Base-by-base conservation (phyloP, 768 basidiomycete genomes). In the Punctularia strigosozonata region DNA sequence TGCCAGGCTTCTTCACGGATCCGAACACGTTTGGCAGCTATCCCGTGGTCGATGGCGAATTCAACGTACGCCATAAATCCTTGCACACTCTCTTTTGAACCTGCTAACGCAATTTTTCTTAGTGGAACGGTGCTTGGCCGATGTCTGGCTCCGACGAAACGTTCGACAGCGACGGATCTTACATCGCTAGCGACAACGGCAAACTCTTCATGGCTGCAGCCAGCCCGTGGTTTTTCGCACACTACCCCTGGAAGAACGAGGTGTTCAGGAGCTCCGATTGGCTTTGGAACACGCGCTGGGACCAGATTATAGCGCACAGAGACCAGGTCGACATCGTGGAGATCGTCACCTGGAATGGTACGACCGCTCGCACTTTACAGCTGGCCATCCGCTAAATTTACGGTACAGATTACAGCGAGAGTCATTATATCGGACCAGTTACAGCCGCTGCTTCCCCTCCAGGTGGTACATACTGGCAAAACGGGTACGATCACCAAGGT, bases 261-360 rank as follows among this genome's bases (percentile, higher is more conserved):
- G n/a, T n/a, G n/a, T n/a, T n/a, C n/a, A n/a, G n/a, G n/a, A n/a
- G n/a, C n/a, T n/a, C n/a, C n/a, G n/a, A n/a, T n/a, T n/a, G n/a
- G n/a, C n/a, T n/a, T n/a, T n/a, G n/a, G n/a, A n/a, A n/a, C n/a
- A n/a, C n/a, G n/a, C n/a, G n/a, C n/a, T n/a, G n/a, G n/a, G n/a
- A n/a, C n/a, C n/a, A n/a, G n/a, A n/a, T n/a, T n/a, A n/a, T n/a
- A n/a, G n/a, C n/a, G n/a, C n/a, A n/a, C n/a, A n/a, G n/a, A n/a
- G n/a, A n/a, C 56, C 48, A 44, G 24, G 52, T 61, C 42, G 52
- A 53, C 37, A 46, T 54, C 39, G 48, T 57, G 17, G 57, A 64
- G 44, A 57, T 64, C 43, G 49, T 61, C 37, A 62, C 58, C 22
- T 64, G 61, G 61, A 64, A 64, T 51, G 50, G n/a, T n/a, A n/a